Evolutionary conservation across 345 rosid genomes (phyloP).

Genomic region (Salix exigua): DNA sequence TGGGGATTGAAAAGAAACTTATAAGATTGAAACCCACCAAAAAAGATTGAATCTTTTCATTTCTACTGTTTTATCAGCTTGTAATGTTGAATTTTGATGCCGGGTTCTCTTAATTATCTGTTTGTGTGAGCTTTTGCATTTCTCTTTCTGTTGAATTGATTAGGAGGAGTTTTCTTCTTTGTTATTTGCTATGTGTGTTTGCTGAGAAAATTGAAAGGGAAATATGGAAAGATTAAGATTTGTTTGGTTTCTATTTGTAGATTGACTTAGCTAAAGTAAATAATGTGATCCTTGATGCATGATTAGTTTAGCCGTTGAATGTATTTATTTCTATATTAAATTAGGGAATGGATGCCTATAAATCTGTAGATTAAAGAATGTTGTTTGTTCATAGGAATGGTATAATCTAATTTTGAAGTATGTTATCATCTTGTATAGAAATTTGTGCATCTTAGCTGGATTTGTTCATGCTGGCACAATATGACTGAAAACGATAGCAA

Average conservation of each 20-base stretch:
- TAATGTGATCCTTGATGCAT: neutral
- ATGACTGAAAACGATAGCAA: slow-evolving; percentile 47
- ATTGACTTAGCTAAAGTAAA: neutral
- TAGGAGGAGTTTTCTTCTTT: neutral
- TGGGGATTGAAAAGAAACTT: neutral
- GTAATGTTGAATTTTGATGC: neutral
- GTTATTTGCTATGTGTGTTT: neutral
- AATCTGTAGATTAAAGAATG: neutral
- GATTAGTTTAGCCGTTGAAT: neutral
- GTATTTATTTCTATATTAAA: neutral
- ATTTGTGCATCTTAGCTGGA: neutral
- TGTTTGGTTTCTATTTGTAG: neutral
- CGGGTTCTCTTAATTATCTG: neutral
- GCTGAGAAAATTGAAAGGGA: neutral
- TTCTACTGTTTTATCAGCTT: neutral
- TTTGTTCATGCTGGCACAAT: slow-evolving; percentile 11
- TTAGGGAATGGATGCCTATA: neutral
- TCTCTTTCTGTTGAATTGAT: neutral
- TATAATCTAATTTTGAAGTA: neutral
- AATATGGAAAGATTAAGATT: neutral
- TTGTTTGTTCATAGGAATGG: neutral
- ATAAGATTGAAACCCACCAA: neutral
- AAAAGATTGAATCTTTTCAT: neutral
- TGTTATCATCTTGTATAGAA: neutral
- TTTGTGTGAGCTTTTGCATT: neutral